Conservation (phyloP, 2,329 filamentous ascomycete genomes). For the Aspergillus candidus region DNA sequence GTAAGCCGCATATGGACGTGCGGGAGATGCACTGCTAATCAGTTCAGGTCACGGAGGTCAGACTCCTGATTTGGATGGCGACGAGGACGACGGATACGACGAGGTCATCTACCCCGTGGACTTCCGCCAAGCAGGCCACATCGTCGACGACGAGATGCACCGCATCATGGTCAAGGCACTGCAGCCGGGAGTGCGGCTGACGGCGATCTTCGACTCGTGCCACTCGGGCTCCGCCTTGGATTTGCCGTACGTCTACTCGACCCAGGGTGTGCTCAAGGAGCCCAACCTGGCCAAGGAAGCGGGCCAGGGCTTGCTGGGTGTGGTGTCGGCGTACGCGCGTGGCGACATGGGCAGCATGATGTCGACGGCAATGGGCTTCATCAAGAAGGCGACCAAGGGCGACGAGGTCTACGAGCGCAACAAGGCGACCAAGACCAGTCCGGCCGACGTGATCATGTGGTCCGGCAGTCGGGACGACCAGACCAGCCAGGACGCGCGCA, state of each 20-base stretch:
- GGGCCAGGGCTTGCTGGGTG: conserved; percentile 56
- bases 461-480: conserved; percentile 94
- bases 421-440: conserved; percentile 81
- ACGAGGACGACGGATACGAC: conserved; percentile 71
- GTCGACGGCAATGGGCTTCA: conserved; percentile 70
- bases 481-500: conserved; percentile 89
- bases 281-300: conserved; percentile 63
- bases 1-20: conserved; percentile 41
- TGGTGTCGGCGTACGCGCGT: conserved; percentile 71
- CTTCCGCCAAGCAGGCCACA: conserved; percentile 62
- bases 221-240: conserved; percentile 63
- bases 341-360: conserved; percentile 81
- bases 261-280: conserved; percentile 62
- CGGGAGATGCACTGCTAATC: conserved; percentile 8
- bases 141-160: conserved; percentile 75
- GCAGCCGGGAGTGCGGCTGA: conserved; percentile 71
- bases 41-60: conserved; percentile 65
- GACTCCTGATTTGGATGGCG: conserved; percentile 65
- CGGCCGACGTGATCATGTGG: conserved; percentile 97
- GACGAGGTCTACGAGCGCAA: conserved; percentile 74
- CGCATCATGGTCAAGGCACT: conserved; percentile 70
- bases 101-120: conserved; percentile 77
- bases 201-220: conserved; percentile 64
- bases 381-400: conserved; percentile 80
- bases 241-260: conserved; percentile 62